Conservation (phyloP, 176 grass and related monocot species). For the Avena insularis region DNA sequence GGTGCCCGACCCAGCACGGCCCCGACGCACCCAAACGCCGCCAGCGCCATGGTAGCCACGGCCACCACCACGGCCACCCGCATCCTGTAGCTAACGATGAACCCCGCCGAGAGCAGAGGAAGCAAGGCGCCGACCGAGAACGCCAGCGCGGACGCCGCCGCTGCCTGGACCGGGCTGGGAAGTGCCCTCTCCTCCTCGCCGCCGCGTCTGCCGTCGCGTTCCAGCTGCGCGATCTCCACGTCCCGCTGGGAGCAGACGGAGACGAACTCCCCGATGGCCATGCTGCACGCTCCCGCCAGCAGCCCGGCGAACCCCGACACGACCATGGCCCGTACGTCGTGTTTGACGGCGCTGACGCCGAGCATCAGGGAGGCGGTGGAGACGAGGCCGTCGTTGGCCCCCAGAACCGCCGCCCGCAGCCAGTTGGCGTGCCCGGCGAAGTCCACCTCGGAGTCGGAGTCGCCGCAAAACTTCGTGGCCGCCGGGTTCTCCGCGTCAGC, state of each 20-base stretch:
- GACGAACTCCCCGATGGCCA: too few relatives aligned
- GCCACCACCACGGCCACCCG: conserved; percentile 54
- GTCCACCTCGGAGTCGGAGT: not conserved
- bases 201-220: too few relatives aligned
- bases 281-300: too few relatives aligned
- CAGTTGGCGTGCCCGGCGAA: conserved; percentile 54
- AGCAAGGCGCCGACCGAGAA: too few relatives aligned
- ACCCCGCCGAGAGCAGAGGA: too few relatives aligned
- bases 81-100: conserved; percentile 47
- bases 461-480: not conserved
- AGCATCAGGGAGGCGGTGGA: conserved; percentile 83
- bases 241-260: too few relatives aligned
- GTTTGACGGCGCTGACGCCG: conserved; percentile 71
- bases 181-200: too few relatives aligned
- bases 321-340: conserved; percentile 55
- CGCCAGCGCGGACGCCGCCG: too few relatives aligned
- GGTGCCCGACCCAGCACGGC: conserved; percentile 54
- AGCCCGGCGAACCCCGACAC: too few relatives aligned
- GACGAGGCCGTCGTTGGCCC: conserved; percentile 78
- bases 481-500: conserved; percentile 44
- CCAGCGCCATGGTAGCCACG: conserved; percentile 47
- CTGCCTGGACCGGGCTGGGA: too few relatives aligned
- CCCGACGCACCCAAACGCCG: conserved; percentile 55
- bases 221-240: too few relatives aligned
- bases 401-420: conserved; percentile 75